These are phyloP conservation scores for Asterochloris sp. DNA, from an alignment of 139 green algal species.

Conservation along the genomic window DNA sequence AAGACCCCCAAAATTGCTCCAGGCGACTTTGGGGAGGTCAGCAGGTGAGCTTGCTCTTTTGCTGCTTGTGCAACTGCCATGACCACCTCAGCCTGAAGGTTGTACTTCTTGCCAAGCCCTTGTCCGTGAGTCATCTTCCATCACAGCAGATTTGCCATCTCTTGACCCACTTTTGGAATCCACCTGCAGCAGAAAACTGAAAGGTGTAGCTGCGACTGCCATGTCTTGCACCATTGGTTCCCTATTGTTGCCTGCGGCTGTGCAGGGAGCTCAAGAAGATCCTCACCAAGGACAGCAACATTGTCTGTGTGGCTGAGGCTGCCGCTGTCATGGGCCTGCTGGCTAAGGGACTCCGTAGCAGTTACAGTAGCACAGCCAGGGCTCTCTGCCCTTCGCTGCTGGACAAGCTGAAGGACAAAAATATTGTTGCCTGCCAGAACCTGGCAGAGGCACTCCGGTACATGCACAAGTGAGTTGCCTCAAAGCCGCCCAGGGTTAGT, in stretches of 20 bases:
- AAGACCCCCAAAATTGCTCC: constrained; percentile 30
- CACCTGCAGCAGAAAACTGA: not conserved
- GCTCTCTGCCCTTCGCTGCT: constrained; percentile 51
- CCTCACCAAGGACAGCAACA: constrained; percentile 84
- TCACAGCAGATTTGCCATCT: no score
- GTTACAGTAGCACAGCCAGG: constrained; percentile 47
- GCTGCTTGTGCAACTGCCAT: not conserved
- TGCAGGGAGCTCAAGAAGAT: constrained; percentile 76
- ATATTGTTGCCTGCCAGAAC: constrained; percentile 57
- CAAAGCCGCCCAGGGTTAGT: no score
- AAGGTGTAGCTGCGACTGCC: not conserved
- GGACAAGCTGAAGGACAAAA: constrained; percentile 91
- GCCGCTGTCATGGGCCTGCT: constrained; percentile 51
- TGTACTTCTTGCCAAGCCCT: not conserved
- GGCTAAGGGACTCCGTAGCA: constrained; percentile 63
- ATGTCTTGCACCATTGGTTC: not conserved
- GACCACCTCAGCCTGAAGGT: not conserved
- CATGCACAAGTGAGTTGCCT: constrained; percentile 43
- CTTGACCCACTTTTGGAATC: not conserved
- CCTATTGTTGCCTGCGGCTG: not conserved
- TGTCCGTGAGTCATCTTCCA: not conserved
- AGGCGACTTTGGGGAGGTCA: constrained; percentile 70
- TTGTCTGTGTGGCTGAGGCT: constrained; percentile 71
- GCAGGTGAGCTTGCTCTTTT: constrained; percentile 8
- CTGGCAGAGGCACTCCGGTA: constrained; percentile 51